A percentile compares a stretch with the other conserved stretches of the same genome.
Conservation (phyloP, 345 rosid species). For the Bruguiera parviflora region DNA sequence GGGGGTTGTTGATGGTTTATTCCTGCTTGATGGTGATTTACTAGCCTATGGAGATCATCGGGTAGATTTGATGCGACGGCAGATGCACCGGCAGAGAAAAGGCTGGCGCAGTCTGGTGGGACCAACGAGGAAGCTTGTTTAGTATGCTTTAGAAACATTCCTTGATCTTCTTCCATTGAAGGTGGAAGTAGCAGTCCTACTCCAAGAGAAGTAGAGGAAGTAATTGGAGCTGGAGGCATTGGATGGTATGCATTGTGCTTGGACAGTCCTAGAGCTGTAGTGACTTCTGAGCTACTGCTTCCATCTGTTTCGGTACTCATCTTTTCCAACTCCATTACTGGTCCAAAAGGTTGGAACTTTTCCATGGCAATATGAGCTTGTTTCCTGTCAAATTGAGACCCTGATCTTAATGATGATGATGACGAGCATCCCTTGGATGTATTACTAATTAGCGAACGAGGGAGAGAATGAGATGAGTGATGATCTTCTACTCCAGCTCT, state of each 20-base stretch:
- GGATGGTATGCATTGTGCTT: slow-evolving; percentile 51
- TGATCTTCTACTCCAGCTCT: slow-evolving; percentile 94
- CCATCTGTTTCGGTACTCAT: slow-evolving; percentile 37
- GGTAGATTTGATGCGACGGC: slow-evolving; percentile 30
- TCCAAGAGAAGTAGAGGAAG: slow-evolving; percentile 23
- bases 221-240: slow-evolving; percentile 15
- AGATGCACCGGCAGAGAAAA: slow-evolving; percentile 25
- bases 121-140: slow-evolving; percentile 23
- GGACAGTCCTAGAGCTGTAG: slow-evolving; percentile 61
- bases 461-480: slow-evolving; percentile 47
- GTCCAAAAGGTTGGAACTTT: slow-evolving; percentile 22
- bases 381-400: slow-evolving; percentile 21
- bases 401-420: slow-evolving; percentile 22
- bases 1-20: slow-evolving; percentile 8
- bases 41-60: slow-evolving; percentile 72
- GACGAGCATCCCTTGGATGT: slow-evolving; percentile 29
- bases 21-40: slow-evolving; percentile 52
- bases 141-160: slow-evolving; percentile 30
- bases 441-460: slow-evolving; percentile 41
- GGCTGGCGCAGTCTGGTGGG: slow-evolving; percentile 26
- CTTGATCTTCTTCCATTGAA: slow-evolving; percentile 32
- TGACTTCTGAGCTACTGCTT: slow-evolving; percentile 60
- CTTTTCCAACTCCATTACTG: slow-evolving; percentile 32
- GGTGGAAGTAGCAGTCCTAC: slow-evolving; percentile 11
- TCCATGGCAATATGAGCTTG: slow-evolving; percentile 24